These are phyloP conservation scores for Microsporum canis DNA, from an alignment of 2,329 filamentous ascomycete species.

Conservation along the genomic window DNA sequence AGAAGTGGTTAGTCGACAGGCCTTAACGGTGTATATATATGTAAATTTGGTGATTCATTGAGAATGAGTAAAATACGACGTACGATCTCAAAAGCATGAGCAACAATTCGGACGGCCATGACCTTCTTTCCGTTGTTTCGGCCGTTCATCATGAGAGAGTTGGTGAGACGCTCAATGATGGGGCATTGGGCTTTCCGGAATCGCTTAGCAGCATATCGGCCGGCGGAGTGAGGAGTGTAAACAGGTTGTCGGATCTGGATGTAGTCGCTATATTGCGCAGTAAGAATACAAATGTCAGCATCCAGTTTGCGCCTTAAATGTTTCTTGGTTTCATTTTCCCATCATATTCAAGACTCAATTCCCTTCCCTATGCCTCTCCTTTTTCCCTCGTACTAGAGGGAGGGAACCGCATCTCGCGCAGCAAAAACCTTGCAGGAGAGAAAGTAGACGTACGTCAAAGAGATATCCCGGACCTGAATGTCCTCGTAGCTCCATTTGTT, in stretches of 20 bases:
- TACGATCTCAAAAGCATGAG: conserved; percentile 99
- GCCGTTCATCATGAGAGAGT: conserved; percentile 99
- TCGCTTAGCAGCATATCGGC: conserved; percentile 97
- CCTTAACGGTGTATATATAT: neutral
- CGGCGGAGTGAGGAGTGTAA: conserved; percentile 98
- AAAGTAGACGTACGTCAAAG: conserved; percentile 75
- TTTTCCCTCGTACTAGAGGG: neutral
- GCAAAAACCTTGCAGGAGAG: neutral
- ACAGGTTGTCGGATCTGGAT: conserved; percentile 98
- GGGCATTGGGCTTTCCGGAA: conserved; percentile 99
- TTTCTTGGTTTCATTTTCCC: neutral
- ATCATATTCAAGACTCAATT: neutral
- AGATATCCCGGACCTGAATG: conserved; percentile 99
- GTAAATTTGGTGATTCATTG: neutral
- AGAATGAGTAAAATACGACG: conserved; percentile 33
- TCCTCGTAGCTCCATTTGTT: conserved; percentile 98
- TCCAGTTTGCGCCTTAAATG: neutral
- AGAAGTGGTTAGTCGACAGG: conserved; percentile 17
- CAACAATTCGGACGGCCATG: conserved; percentile 98
- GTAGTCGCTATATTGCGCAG: conserved; percentile 65
- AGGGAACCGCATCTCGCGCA: neutral
- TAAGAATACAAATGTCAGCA: neutral
- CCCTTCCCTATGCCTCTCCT: neutral
- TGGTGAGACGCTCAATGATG: conserved; percentile 99
- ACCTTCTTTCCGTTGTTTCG: conserved; percentile 99